Evolutionary conservation across 176 grass and related monocot species (phyloP).

Genomic region (Oryza australiensis): DNA sequence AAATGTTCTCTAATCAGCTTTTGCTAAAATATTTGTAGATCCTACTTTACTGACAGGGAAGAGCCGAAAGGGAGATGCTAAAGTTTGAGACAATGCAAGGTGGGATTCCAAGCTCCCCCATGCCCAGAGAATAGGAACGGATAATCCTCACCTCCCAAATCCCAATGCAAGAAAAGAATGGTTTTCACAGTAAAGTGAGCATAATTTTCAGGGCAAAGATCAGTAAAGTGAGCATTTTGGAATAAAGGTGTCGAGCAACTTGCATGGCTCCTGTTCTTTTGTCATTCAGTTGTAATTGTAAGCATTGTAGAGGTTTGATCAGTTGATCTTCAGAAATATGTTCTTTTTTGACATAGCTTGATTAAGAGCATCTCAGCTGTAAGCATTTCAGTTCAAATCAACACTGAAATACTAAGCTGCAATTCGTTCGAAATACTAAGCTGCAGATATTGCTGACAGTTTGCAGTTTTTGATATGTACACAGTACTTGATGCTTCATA

Average conservation of each 20-base stretch:
- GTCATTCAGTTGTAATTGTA: background rate
- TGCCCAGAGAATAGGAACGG: background rate
- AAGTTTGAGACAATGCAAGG: constrained; percentile 1
- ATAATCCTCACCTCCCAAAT: background rate
- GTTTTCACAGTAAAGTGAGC: background rate
- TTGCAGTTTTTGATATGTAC: background rate
- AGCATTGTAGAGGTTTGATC: background rate
- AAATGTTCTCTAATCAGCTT: background rate
- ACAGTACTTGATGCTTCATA: background rate
- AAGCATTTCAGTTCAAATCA: background rate
- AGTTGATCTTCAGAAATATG: background rate
- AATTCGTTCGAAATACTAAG: too few relatives aligned
- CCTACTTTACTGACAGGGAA: background rate
- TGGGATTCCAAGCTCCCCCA: constrained; percentile 4
- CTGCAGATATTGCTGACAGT: too few relatives aligned
- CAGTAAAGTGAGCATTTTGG: background rate
- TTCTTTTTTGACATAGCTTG: too few relatives aligned
- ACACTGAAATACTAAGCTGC: background rate
- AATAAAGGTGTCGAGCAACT: background rate
- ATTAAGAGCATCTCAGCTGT: background rate
- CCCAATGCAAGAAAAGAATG: background rate
- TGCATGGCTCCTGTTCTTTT: background rate
- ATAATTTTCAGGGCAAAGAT: background rate
- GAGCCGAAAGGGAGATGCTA: constrained; percentile 16
- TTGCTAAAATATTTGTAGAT: background rate